Percentiles rank a stretch among this genome's conserved stretches.
Evolutionary conservation across 2,329 filamentous ascomycete genomes (phyloP).

Genomic region (Aspergillus candidus): DNA sequence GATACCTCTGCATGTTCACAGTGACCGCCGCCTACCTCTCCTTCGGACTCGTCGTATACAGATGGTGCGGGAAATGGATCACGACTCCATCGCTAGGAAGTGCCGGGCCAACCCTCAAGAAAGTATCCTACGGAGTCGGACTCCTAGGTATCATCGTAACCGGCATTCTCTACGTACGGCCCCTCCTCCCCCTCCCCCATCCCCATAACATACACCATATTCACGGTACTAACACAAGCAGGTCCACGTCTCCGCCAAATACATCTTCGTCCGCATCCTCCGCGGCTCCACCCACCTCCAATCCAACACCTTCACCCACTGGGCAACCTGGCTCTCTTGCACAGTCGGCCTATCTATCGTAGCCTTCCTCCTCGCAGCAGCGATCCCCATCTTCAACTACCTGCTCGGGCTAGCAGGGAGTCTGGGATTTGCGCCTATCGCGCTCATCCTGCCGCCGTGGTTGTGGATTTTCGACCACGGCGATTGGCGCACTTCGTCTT

Average conservation of each 20-base stretch:
- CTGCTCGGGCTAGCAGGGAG: slow-evolving; percentile 43
- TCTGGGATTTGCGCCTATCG: slow-evolving; percentile 44
- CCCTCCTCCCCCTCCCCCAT: background rate
- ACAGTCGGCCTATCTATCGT: slow-evolving; percentile 35
- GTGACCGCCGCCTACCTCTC: slow-evolving; percentile 7
- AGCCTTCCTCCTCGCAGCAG: slow-evolving; percentile 44
- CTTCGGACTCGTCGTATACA: background rate
- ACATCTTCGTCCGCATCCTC: slow-evolving; percentile 49
- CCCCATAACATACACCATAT: background rate
- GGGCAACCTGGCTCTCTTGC: slow-evolving; percentile 44
- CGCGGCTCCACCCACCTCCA: slow-evolving; percentile 45
- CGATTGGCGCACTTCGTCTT: slow-evolving; percentile 15
- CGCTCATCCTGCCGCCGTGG: too few species aligned
- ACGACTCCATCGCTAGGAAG: slow-evolving; percentile 56
- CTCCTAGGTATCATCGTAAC: slow-evolving; percentile 49
- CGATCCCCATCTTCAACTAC: slow-evolving; percentile 48
- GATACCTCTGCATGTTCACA: slow-evolving; percentile 54
- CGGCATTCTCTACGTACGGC: slow-evolving; percentile 38
- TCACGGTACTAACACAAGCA: slow-evolving; percentile 28
- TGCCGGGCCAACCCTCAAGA: slow-evolving; percentile 54
- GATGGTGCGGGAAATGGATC: slow-evolving; percentile 55
- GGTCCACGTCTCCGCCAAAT: slow-evolving; percentile 12
- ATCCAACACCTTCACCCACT: slow-evolving; percentile 43
- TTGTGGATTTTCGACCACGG: slow-evolving; percentile 46
- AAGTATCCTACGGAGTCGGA: slow-evolving; percentile 55